Percentiles rank a stretch among this genome's conserved stretches.
Conservation (phyloP, 306 rosid species). For the Ceratonia siliqua region DNA sequence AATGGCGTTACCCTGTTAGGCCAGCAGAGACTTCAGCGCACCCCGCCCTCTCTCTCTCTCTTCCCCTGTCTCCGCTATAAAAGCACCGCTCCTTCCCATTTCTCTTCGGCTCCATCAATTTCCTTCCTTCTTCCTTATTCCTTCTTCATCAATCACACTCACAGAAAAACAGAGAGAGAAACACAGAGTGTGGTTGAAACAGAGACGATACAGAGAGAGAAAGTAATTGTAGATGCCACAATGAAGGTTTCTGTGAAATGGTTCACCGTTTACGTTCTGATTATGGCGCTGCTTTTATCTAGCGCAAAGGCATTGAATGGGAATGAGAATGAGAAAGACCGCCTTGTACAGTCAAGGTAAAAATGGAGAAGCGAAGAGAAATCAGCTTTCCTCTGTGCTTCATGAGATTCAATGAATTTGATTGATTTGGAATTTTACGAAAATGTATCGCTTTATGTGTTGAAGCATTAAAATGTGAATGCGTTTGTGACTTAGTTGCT, state of each 20-base stretch:
- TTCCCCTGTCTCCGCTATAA: conserved; percentile 34
- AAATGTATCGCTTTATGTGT: background rate
- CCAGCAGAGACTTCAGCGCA: background rate
- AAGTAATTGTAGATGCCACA: background rate
- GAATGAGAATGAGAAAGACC: background rate
- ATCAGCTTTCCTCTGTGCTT: background rate
- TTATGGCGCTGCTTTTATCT: conserved; percentile 21
- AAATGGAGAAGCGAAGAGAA: background rate
- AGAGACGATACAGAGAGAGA: background rate
- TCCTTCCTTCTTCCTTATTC: background rate
- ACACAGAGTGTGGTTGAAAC: background rate
- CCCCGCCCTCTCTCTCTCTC: background rate
- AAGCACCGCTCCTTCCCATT: conserved; percentile 20
- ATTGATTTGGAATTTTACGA: background rate
- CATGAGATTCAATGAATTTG: background rate
- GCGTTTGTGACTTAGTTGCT: background rate
- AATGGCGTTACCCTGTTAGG: conserved; percentile 8
- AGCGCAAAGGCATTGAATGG: conserved; percentile 28
- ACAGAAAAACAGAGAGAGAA: background rate
- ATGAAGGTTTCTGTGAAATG: conserved; percentile 46
- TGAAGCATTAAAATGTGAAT: background rate
- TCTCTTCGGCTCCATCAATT: conserved; percentile 29
- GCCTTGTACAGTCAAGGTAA: conserved; percentile 48
- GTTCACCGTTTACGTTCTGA: conserved; percentile 8
- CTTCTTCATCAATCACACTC: conserved; percentile 10